A percentile compares a stretch with the other conserved stretches of the same genome.
These are phyloP conservation scores for Annulohypoxylon truncatum DNA, from an alignment of 2,329 filamentous ascomycete genomes.

Conservation along the genomic window DNA sequence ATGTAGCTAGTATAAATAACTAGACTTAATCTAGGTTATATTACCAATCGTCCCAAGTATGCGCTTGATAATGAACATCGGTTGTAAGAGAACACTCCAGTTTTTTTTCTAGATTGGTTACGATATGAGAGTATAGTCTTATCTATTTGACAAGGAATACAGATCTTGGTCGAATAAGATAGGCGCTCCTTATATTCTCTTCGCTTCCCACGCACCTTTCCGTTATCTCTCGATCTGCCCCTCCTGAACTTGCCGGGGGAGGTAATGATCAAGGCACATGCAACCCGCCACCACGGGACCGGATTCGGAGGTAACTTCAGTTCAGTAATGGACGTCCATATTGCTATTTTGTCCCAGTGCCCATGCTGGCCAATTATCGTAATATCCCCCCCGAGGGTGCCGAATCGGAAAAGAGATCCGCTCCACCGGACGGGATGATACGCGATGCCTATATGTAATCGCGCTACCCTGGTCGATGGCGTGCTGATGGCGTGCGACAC, in stretches of 20 bases:
- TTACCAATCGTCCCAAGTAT: no score
- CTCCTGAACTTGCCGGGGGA: neutral
- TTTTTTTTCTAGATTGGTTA: neutral
- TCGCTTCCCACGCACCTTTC: neutral
- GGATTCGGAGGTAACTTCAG: slow-evolving; percentile 30
- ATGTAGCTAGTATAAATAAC: no score
- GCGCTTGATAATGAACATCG: no score
- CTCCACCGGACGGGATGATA: slow-evolving; percentile 28
- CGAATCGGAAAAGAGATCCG: slow-evolving; percentile 31
- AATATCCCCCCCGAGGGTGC: neutral
- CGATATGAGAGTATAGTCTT: neutral
- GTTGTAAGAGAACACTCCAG: no score
- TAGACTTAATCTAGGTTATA: no score
- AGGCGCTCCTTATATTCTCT: neutral
- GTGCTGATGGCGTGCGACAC: slow-evolving; percentile 41
- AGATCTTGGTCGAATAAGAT: neutral
- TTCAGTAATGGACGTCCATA: slow-evolving; percentile 14
- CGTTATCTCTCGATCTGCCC: neutral
- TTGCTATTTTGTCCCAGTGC: neutral
- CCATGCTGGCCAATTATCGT: slow-evolving; percentile 15
- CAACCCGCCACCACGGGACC: slow-evolving; percentile 20
- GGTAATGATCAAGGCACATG: neutral
- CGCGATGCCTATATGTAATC: slow-evolving; percentile 33
- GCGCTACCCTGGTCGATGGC: slow-evolving; percentile 37
- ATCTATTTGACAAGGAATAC: neutral